Conservation (phyloP, 129 eudicot species). For the Helichrysum umbraculigerum region DNA sequence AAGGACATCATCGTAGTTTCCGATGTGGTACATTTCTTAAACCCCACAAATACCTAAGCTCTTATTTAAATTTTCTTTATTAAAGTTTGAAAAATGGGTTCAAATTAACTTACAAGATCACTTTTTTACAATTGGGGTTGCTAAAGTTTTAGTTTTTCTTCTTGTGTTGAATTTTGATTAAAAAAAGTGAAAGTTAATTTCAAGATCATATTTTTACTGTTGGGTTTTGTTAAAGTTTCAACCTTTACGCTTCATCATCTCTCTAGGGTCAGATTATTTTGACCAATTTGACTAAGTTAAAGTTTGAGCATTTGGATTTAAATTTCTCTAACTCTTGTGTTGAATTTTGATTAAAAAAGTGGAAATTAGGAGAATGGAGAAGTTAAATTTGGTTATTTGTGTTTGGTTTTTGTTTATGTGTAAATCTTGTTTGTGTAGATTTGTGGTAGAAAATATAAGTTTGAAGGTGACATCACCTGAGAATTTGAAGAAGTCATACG, state of each 20-base stretch:
- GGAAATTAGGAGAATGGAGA: constrained; percentile 29
- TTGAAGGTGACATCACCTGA: constrained; percentile 72
- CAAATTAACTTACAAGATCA: constrained; percentile 3
- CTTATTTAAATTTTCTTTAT: background rate
- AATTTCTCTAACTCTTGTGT: background rate
- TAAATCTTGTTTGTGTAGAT: constrained; percentile 59
- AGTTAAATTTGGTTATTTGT: constrained; percentile 39
- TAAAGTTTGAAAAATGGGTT: background rate
- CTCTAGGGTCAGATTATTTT: too few relatives aligned
- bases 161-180: background rate
- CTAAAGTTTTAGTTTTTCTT: background rate
- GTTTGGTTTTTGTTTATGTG: constrained; percentile 40
- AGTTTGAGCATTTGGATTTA: too few relatives aligned
- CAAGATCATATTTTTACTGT: too few relatives aligned
- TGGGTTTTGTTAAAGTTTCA: too few relatives aligned
- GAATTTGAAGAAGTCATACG: constrained; percentile 44
- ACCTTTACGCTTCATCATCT: too few relatives aligned
- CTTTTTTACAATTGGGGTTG: background rate
- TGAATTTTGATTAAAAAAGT: background rate
- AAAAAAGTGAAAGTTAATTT: background rate
- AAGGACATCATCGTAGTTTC: background rate
- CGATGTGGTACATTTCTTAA: background rate
- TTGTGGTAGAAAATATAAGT: constrained; percentile 80
- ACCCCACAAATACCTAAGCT: background rate
- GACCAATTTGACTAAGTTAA: too few relatives aligned